phyloP scores from a whole-genome alignment of 345 rosid genomes.

The Camelina neglecta region DNA sequence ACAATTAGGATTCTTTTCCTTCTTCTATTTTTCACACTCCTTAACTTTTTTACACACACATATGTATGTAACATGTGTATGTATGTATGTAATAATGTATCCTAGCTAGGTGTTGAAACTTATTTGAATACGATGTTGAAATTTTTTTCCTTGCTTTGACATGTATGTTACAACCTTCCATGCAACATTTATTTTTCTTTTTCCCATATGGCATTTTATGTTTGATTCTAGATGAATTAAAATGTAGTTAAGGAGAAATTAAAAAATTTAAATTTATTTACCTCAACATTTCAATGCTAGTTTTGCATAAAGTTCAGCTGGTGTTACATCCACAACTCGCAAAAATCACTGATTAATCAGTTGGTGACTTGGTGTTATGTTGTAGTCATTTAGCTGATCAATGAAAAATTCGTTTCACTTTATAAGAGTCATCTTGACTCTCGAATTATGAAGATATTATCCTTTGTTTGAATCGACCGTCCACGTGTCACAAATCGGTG shows the following conservation, averaged over 20 bases:
- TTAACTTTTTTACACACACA: background rate
- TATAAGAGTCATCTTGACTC: conserved; percentile 28
- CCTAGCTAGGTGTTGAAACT: conserved; percentile 17
- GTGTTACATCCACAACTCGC: conserved; percentile 2
- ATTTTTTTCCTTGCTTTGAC: background rate
- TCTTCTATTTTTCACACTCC: conserved; percentile 15
- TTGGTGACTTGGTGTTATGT: conserved; percentile 9
- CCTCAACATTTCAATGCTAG: background rate
- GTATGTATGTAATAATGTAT: background rate
- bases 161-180: conserved; percentile 28
- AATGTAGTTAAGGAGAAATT: background rate
- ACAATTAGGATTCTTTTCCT: conserved; percentile 2
- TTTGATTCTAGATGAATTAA: background rate
- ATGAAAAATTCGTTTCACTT: conserved; percentile 19
- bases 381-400: conserved; percentile 8
- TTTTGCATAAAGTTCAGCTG: background rate
- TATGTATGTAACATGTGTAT: background rate
- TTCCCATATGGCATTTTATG: background rate
- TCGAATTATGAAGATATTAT: conserved; percentile 26
- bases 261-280: background rate
- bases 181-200: background rate
- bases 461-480: conserved; percentile 10
- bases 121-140: background rate
- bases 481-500: conserved; percentile 20
- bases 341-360: background rate